Evolutionary conservation across 305 asterid species (phyloP), one percentile per base, ranked within the genome.

Genomic region (Andrographis paniculata): DNA sequence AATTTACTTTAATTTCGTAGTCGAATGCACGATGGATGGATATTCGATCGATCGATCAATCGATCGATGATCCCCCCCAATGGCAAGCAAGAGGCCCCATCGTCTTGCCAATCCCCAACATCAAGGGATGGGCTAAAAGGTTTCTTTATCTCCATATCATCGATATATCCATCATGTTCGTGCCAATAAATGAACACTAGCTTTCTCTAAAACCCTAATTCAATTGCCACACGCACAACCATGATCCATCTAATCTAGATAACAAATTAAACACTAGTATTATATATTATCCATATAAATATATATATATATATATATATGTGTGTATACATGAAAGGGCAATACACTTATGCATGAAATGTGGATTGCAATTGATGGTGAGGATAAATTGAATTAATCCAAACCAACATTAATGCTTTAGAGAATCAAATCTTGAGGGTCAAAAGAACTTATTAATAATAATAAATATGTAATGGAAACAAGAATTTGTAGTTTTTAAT

Each of bases 81-180:
- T 4, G 6, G 4, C 30, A 8, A 37, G 8, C 42, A 5, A 14
- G 24, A 28, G 84, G 65, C 50, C 78, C 80, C 76, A 65, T 49
- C 22, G 55, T 80, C 41, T 31, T 39, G 83, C 38, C n/a, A 36
- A 38, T 42, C 56, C 57, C 42, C 0, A 56, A 71, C 91, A 76
- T 17, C 76, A 73, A 65, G 59, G 48, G 72, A 76, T 73, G 82
- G 82, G 72, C 73, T 52, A 70, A 79, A 79, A 66, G 79, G 65
- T 62, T 50, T 17, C 15, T 48, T 62, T 31, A 55, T 58, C 65
- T 46, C 52, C 60, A 56, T 56, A n/a, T n/a, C n/a, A n/a, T n/a
- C n/a, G 6, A 24, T 24, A 4, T 24, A 24, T 3, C 8, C 6
- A 24, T 24, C 30, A 24, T 24, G 8, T 24, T 42, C 47, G 37